Evolutionary conservation across 1,284 basidiomycete genomes (phyloP).

Genomic region (Apiotrichum siamense): DNA sequence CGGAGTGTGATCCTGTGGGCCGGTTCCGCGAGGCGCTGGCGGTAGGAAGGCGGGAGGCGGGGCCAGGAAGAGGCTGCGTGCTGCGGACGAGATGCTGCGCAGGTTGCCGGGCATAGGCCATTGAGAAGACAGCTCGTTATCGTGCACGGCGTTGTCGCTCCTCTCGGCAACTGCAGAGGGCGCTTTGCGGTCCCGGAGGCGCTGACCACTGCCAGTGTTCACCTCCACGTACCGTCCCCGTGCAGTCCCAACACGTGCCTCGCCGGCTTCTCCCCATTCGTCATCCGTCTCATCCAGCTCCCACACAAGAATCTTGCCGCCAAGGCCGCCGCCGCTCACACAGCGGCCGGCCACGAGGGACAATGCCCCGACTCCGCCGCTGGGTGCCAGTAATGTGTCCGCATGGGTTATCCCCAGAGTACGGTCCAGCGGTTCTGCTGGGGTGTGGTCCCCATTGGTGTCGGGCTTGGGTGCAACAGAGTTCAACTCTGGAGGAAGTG

Average conservation of each 20-base stretch:
- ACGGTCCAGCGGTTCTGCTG: too few species aligned
- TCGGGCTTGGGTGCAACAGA: too few species aligned
- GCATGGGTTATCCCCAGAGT: slow-evolving; percentile 31
- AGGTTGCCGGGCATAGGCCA: slow-evolving; percentile 31
- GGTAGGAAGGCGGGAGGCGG: slow-evolving; percentile 21
- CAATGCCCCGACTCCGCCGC: slow-evolving; percentile 34
- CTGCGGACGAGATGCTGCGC: slow-evolving; percentile 37
- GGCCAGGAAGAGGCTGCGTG: slow-evolving; percentile 37
- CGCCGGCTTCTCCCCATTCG: slow-evolving; percentile 3
- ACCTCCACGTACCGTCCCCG: slow-evolving; percentile 39
- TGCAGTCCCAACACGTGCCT: slow-evolving; percentile 6
- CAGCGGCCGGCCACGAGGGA: slow-evolving; percentile 35
- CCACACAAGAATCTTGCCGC: slow-evolving; percentile 44
- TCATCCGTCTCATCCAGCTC: slow-evolving; percentile 34
- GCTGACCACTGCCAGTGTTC: slow-evolving; percentile 18
- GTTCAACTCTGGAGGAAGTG: slow-evolving; percentile 29
- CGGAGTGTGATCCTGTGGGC: background rate
- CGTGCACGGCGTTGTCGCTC: background rate
- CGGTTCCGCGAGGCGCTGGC: slow-evolving; percentile 1
- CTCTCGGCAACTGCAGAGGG: background rate
- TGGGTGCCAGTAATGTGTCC: slow-evolving; percentile 42
- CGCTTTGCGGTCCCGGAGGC: background rate
- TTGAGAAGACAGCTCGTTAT: background rate
- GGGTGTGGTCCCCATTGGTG: too few species aligned
- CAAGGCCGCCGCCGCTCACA: slow-evolving; percentile 38